These are phyloP conservation scores for Trichothecium roseum DNA, from an alignment of 2,329 filamentous ascomycete species.

Conservation along the genomic window DNA sequence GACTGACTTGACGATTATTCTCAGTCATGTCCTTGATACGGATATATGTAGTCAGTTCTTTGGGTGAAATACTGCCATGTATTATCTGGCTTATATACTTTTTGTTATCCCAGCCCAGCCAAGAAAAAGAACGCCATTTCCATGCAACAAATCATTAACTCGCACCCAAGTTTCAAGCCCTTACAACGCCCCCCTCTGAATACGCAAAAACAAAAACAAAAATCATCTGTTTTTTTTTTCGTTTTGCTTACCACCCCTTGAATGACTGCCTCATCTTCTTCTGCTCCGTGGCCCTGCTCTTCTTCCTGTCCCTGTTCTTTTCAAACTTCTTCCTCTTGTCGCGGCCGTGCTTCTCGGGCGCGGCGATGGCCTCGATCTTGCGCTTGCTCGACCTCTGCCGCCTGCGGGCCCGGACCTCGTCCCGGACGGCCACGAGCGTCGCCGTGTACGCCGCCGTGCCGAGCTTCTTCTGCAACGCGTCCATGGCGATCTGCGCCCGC, in stretches of 20 bases:
- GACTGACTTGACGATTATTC: no score
- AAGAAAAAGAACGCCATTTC: no score
- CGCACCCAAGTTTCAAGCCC: no score
- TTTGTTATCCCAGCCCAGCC: no score
- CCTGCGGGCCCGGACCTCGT: constrained; percentile 60
- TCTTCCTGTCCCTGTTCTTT: constrained; percentile 73
- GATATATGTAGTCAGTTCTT: no score
- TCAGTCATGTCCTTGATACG: no score
- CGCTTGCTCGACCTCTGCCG: constrained; percentile 72
- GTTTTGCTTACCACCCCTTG: constrained; percentile 40
- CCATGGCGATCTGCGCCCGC: constrained; percentile 68
- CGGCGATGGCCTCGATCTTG: constrained; percentile 74
- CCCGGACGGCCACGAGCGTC: constrained; percentile 61
- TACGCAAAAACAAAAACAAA: no score
- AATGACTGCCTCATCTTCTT: constrained; percentile 63
- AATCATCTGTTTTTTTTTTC: no score
- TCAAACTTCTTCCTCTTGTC: constrained; percentile 79
- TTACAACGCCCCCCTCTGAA: no score
- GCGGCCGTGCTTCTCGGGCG: constrained; percentile 67
- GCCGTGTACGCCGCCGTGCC: constrained; percentile 73
- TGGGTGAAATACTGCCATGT: no score
- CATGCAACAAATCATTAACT: no score
- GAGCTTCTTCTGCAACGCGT: constrained; percentile 72
- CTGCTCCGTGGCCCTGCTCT: constrained; percentile 65
- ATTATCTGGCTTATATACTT: no score